Conservation (phyloP, 2,329 filamentous ascomycete species). For the Paecilomyces formosus region DNA sequence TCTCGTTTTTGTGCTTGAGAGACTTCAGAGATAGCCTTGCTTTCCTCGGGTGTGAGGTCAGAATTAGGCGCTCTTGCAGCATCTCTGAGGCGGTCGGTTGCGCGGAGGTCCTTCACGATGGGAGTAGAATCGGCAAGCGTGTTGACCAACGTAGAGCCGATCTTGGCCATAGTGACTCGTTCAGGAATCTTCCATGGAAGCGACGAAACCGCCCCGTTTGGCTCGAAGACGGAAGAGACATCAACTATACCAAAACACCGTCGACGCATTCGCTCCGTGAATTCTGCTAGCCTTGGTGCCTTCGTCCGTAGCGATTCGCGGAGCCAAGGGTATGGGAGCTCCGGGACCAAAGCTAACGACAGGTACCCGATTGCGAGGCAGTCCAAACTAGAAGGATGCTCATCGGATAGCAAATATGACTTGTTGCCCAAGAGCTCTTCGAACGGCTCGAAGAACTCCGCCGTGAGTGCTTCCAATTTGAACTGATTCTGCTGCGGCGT, state of each 20-base stretch:
- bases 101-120: constrained; percentile 27
- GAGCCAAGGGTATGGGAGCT: constrained; percentile 57
- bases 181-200: constrained; percentile 31
- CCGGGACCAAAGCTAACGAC: constrained; percentile 59
- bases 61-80: constrained; percentile 17
- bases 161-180: constrained; percentile 20
- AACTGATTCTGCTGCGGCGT: constrained; percentile 69
- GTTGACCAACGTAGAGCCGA: constrained; percentile 27
- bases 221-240: constrained; percentile 14
- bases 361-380: constrained; percentile 77
- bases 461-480: constrained; percentile 64
- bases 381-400: constrained; percentile 59
- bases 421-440: constrained; percentile 53
- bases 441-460: constrained; percentile 64
- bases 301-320: constrained; percentile 48
- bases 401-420: constrained; percentile 47
- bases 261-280: constrained; percentile 33
- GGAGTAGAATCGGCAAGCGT: constrained; percentile 30
- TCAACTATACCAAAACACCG: constrained; percentile 29
- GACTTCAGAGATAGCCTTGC: constrained; percentile 15
- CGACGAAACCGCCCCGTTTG: background rate
- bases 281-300: constrained; percentile 37
- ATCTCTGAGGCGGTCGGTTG: constrained; percentile 29
- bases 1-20: constrained; percentile 23
- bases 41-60: constrained; percentile 17